A percentile compares a stretch with the other conserved stretches of the same genome.
Conservation (phyloP, 257 asterid species). For the Capsicum rhomboideum region DNA sequence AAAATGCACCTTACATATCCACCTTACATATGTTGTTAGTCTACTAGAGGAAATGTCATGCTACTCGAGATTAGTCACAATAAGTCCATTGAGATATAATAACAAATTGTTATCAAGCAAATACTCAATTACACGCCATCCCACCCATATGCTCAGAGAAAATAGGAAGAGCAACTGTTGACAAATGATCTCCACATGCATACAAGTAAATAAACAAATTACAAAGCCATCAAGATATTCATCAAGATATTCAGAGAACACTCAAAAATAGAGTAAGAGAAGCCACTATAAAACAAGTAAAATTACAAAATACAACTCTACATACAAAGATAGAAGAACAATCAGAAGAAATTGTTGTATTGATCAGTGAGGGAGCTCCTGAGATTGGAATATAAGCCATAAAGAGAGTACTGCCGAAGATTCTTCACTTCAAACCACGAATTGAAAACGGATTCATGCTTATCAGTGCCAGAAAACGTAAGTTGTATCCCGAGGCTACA, state of each 20-base stretch:
- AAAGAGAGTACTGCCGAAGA: constrained; percentile 92
- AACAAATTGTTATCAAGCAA: neutral
- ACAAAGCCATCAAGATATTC: neutral
- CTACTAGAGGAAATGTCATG: no score
- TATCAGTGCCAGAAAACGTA: constrained; percentile 90
- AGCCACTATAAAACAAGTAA: neutral
- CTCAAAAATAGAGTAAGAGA: neutral
- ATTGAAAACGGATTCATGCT: constrained; percentile 72
- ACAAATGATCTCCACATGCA: neutral
- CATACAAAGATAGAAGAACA: neutral
- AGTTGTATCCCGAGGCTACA: constrained; percentile 93
- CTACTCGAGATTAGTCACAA: no score
- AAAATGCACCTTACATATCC: no score
- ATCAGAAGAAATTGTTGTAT: constrained; percentile 53
- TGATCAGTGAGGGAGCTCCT: constrained; percentile 70
- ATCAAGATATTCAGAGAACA: neutral
- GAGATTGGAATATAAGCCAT: constrained; percentile 69
- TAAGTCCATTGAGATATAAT: no score
- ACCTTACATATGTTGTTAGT: no score
- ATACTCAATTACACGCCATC: no score
- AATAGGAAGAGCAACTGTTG: neutral
- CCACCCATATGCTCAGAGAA: neutral
- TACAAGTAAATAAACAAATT: neutral
- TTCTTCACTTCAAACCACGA: constrained; percentile 94
- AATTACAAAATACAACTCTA: constrained; percentile 16